A percentile compares a stretch with the other conserved stretches of the same genome.
Conservation (phyloP, 495 filamentous ascomycete species). For the Paragyromitra xinjiangensis region DNA sequence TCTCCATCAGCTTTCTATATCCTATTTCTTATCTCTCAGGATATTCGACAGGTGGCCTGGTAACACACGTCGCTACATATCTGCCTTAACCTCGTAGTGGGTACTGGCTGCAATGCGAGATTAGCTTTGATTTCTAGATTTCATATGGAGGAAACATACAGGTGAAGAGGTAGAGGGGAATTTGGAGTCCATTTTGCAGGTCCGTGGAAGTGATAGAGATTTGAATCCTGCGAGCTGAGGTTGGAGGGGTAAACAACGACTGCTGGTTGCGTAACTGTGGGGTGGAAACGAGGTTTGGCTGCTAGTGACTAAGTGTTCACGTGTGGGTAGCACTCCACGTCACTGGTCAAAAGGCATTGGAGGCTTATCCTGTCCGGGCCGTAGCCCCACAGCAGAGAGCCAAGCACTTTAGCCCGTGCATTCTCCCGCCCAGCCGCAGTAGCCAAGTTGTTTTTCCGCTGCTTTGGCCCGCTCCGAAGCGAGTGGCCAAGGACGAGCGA, state of each 20-base stretch:
- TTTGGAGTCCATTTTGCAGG: constrained; percentile 49
- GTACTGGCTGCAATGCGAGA: constrained; percentile 71
- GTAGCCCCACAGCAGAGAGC: constrained; percentile 16
- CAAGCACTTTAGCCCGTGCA: constrained; percentile 43
- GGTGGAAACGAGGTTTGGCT: constrained; percentile 12
- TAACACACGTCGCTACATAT: constrained; percentile 80
- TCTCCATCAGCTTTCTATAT: constrained; percentile 34
- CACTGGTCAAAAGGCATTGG: constrained; percentile 9
- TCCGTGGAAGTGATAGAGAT: constrained; percentile 23
- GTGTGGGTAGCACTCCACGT: constrained; percentile 13
- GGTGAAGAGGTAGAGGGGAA: constrained; percentile 37
- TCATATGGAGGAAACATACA: constrained; percentile 13
- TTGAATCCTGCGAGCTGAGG: constrained; percentile 4
- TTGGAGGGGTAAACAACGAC: constrained; percentile 46
- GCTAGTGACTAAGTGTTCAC: constrained; percentile 31
- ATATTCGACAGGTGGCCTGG: constrained; percentile 18
- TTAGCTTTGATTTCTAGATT: constrained; percentile 3
- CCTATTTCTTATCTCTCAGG: neutral
- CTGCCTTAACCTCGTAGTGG: constrained; percentile 77
- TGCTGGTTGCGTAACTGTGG: constrained; percentile 15
- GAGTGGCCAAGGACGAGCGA: constrained; percentile 20
- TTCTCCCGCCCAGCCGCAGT: constrained; percentile 41
- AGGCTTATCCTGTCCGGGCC: neutral
- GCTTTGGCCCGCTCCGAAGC: constrained; percentile 17
- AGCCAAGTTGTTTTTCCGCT: constrained; percentile 27